phyloP scores from a whole-genome alignment of 225 moss, liverwort and hornwort genomes.

The Antitrichia curtipendula region DNA sequence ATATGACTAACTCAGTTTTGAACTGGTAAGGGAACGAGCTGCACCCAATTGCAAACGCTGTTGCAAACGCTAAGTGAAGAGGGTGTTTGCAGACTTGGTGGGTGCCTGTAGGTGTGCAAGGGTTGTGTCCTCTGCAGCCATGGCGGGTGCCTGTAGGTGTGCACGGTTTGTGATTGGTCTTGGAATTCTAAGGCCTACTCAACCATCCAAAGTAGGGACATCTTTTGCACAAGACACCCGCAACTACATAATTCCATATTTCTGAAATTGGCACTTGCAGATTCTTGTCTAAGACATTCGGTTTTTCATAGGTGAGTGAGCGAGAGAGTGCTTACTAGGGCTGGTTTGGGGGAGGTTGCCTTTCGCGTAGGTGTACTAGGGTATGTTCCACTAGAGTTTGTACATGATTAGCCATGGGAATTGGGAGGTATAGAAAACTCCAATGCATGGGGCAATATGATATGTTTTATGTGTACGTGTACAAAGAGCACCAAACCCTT shows the following conservation, averaged over 20 bases:
- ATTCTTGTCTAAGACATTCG: background rate
- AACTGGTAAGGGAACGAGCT: background rate
- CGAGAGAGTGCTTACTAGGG: too few relatives aligned
- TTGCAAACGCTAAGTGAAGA: too few relatives aligned
- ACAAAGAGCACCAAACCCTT: too few relatives aligned
- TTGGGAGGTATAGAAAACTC: background rate
- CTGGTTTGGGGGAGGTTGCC: background rate
- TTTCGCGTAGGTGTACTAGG: accelerated
- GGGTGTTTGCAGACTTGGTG: too few relatives aligned
- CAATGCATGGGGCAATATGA: accelerated
- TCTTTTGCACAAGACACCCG: accelerated
- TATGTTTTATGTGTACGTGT: background rate
- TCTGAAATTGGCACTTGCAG: background rate
- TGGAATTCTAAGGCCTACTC: background rate
- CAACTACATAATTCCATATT: accelerated
- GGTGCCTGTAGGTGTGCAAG: too few relatives aligned
- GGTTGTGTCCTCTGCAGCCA: too few relatives aligned
- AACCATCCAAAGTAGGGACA: background rate
- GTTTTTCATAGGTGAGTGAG: background rate
- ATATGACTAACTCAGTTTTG: background rate
- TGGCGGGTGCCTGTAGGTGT: background rate
- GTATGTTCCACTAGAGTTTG: accelerated
- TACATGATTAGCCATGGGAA: background rate
- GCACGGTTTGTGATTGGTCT: background rate
- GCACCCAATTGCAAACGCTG: background rate